Percentiles rank a stretch among this genome's conserved stretches.
Evolutionary conservation across 2,329 filamentous ascomycete genomes (phyloP).

Genomic region (Colletotrichum kahawae): DNA sequence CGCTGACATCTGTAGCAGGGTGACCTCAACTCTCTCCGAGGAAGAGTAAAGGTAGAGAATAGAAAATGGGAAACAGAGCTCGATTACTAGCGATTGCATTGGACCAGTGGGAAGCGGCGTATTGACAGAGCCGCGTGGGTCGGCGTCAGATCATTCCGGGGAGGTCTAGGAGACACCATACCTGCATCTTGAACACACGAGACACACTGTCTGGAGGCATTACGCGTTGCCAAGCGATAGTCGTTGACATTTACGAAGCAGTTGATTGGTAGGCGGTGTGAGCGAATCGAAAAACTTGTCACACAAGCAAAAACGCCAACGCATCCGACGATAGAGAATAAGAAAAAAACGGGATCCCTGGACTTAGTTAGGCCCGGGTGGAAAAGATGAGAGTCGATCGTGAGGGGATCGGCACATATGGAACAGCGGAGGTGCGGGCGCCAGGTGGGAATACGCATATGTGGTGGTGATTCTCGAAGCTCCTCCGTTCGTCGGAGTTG

Average conservation of each 20-base stretch:
- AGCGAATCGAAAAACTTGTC: neutral
- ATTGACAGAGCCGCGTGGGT: neutral
- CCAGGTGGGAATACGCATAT: neutral
- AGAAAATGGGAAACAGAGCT: constrained; percentile 15
- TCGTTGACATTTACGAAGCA: neutral
- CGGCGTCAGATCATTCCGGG: neutral
- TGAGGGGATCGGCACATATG: constrained; percentile 15
- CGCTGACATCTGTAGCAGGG: constrained; percentile 34
- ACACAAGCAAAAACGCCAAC: neutral
- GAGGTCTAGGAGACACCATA: neutral
- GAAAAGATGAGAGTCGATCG: neutral
- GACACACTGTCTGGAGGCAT: neutral
- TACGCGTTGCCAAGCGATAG: neutral
- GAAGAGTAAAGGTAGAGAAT: constrained; percentile 32
- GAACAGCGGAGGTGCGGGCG: constrained; percentile 1
- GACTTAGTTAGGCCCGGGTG: too few relatives aligned
- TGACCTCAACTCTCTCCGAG: constrained; percentile 32
- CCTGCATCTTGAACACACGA: neutral
- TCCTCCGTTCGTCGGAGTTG: constrained; percentile 18
- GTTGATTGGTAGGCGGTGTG: neutral
- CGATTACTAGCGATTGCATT: neutral
- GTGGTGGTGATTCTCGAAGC: constrained; percentile 1
- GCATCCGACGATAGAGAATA: neutral
- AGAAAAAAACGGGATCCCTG: neutral
- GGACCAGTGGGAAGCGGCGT: neutral